Conservation (phyloP, 176 grass and related monocot genomes). For the Alloteropsis semialata region DNA sequence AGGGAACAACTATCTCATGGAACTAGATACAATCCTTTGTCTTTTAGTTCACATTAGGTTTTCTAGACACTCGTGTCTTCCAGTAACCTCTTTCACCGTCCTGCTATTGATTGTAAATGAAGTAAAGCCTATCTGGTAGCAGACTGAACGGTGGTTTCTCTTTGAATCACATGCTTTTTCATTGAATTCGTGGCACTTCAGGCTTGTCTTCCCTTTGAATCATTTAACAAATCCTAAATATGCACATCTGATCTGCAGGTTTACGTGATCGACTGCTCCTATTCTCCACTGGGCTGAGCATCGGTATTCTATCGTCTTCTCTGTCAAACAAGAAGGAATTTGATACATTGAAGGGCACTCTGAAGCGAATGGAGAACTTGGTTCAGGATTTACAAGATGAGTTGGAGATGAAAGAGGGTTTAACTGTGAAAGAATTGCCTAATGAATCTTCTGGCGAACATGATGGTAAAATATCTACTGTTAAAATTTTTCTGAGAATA, state of each 20-base stretch:
- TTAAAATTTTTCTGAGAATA: background rate
- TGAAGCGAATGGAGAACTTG: constrained; percentile 76
- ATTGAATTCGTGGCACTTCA: background rate
- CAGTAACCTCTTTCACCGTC: background rate
- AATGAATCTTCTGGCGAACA: constrained; percentile 37
- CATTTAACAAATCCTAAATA: constrained; percentile 22
- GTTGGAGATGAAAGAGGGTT: constrained; percentile 82
- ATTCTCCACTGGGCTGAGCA: constrained; percentile 59
- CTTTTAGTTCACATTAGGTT: background rate
- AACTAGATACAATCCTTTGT: background rate
- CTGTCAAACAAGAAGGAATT: constrained; percentile 76
- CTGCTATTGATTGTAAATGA: constrained; percentile 13
- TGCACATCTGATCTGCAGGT: constrained; percentile 40
- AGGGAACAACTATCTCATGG: background rate
- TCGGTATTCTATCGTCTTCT: constrained; percentile 67
- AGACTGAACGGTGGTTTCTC: background rate
- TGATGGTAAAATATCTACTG: constrained; percentile 28
- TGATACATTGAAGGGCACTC: constrained; percentile 55
- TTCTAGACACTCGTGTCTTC: background rate
- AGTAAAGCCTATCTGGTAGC: background rate
- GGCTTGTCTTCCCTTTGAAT: background rate
- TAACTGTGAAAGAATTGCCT: constrained; percentile 77
- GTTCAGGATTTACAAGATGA: constrained; percentile 98
- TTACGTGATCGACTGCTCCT: constrained; percentile 49
- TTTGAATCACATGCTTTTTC: constrained; percentile 21